These are phyloP conservation scores for Globisporangium camurandrum DNA, from an alignment of 352 stramenopile species.

Conservation along the genomic window DNA sequence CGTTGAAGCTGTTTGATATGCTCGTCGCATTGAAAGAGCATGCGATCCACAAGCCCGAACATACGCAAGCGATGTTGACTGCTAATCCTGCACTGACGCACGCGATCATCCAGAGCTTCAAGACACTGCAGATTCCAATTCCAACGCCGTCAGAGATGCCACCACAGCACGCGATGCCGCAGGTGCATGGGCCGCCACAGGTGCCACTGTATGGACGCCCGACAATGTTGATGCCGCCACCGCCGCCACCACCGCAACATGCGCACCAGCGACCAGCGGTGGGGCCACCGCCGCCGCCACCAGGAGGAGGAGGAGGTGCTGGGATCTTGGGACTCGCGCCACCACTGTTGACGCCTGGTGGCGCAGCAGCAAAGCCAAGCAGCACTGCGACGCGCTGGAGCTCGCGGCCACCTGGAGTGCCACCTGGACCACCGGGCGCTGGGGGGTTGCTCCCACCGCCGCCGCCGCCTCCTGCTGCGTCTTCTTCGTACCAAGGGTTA, in stretches of 20 bases:
- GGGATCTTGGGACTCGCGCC: constrained; percentile 14
- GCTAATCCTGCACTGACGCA: constrained; percentile 77
- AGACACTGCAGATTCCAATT: constrained; percentile 79
- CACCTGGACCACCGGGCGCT: no score
- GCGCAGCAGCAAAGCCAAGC: constrained; percentile 31
- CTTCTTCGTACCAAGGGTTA: constrained; percentile 8
- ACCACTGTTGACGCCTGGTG: no score
- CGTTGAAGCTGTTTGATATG: constrained; percentile 83
- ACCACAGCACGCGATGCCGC: background rate
- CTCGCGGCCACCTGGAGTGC: constrained; percentile 34
- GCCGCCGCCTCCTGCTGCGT: background rate
- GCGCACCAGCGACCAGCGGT: no score
- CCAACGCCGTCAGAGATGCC: constrained; percentile 43
- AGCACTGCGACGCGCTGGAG: constrained; percentile 53
- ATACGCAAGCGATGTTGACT: constrained; percentile 68
- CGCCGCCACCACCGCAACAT: constrained; percentile 23
- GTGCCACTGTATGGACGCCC: constrained; percentile 9
- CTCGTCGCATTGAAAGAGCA: constrained; percentile 73
- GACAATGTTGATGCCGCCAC: constrained; percentile 1
- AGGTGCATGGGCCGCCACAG: constrained; percentile 8
- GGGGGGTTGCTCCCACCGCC: constrained; percentile 11
- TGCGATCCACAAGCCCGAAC: constrained; percentile 60
- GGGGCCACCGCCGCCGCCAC: background rate
- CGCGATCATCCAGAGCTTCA: constrained; percentile 81
- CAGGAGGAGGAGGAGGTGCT: no score